Conservation (phyloP, 176 grass and related monocot genomes). For the Stipa capillata region DNA sequence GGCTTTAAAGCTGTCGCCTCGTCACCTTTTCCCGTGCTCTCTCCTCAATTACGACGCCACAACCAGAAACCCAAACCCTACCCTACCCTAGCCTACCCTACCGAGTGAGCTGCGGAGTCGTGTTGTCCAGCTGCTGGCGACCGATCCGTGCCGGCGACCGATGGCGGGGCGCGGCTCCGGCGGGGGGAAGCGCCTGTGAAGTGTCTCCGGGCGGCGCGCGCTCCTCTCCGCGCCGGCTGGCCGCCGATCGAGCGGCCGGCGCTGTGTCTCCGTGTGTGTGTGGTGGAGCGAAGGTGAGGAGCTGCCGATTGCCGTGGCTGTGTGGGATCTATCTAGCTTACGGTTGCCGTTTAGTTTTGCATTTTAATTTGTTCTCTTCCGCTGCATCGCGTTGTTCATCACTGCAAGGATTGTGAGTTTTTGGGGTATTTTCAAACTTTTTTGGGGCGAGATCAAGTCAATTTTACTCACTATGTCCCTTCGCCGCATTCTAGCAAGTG, state of each 20-base stretch:
- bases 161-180: conserved; percentile 8
- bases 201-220: background rate
- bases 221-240: background rate
- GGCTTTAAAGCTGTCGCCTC: conserved; percentile 77
- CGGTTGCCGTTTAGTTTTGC: background rate
- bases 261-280: too few species aligned
- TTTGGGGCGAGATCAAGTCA: background rate
- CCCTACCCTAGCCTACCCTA: background rate
- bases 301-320: background rate
- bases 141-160: background rate
- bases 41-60: conserved; percentile 23
- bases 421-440: accelerated
- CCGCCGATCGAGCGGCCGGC: too few species aligned
- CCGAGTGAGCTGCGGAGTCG: background rate
- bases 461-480: background rate
- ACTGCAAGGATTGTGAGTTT: background rate
- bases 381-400: too few species aligned
- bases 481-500: background rate
- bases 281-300: background rate
- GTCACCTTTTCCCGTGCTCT: conserved; percentile 42
- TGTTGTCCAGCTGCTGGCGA: background rate
- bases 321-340: background rate
- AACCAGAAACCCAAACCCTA: background rate
- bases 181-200: background rate
- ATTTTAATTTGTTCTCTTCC: too few species aligned